Evolutionary conservation across 2,329 filamentous ascomycete genomes (phyloP).

Genomic region (Westerdykella ornata): DNA sequence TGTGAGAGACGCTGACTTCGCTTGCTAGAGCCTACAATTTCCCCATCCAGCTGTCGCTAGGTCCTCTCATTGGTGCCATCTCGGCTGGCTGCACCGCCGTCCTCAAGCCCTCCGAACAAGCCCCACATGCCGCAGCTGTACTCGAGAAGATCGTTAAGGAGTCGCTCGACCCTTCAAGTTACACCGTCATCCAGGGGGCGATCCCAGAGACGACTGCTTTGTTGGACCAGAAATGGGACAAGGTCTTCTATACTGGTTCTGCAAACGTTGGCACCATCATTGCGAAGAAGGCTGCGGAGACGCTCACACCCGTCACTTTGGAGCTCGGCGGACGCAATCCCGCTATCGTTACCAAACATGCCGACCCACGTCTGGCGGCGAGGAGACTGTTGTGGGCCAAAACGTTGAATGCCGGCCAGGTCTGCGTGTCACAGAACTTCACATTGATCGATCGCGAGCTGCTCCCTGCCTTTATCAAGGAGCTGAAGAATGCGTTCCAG

Average conservation of each 20-base stretch:
- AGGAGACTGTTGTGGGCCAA: slow-evolving; percentile 85
- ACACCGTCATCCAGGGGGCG: slow-evolving; percentile 71
- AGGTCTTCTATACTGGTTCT: slow-evolving; percentile 93
- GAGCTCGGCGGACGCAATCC: slow-evolving; percentile 92
- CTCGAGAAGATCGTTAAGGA: slow-evolving; percentile 71
- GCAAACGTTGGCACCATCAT: slow-evolving; percentile 60
- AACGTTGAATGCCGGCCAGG: slow-evolving; percentile 76
- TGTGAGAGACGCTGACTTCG: not conserved
- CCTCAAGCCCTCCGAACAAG: slow-evolving; percentile 82
- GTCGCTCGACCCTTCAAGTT: slow-evolving; percentile 69
- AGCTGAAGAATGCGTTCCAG: slow-evolving; percentile 63
- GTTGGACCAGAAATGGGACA: slow-evolving; percentile 88
- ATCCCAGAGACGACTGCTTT: slow-evolving; percentile 74
- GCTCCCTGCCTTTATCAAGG: slow-evolving; percentile 63
- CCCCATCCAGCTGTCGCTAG: slow-evolving; percentile 72
- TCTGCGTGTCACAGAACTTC: slow-evolving; percentile 92
- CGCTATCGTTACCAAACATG: slow-evolving; percentile 79
- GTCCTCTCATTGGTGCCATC: slow-evolving; percentile 81
- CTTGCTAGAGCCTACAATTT: slow-evolving; percentile 73
- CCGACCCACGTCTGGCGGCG: slow-evolving; percentile 73
- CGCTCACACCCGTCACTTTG: slow-evolving; percentile 70
- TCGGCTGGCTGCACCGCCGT: slow-evolving; percentile 84
- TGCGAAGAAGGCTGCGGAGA: slow-evolving; percentile 49
- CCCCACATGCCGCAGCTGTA: slow-evolving; percentile 69
- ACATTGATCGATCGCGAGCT: slow-evolving; percentile 72